phyloP scores from a whole-genome alignment of 2,329 filamentous ascomycete genomes.

The Fusarium protoensiforme region DNA sequence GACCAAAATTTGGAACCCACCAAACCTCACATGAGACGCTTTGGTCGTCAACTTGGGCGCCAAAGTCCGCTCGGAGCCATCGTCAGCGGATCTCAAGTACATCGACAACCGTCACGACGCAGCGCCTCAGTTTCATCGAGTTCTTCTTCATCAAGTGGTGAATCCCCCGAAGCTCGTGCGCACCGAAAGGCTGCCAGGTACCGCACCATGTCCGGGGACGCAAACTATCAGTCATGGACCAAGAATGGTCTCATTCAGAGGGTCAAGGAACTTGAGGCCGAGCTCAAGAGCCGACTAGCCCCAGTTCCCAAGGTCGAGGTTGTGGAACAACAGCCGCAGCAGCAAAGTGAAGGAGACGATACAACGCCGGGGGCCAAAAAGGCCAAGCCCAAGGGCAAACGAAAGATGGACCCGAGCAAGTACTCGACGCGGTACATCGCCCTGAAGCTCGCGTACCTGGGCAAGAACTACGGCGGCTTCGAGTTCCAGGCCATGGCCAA shows the following conservation, averaged over 20 bases:
- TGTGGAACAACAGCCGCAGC: neutral
- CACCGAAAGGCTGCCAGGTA: constrained; percentile 29
- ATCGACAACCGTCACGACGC: constrained; percentile 1
- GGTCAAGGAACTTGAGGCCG: constrained; percentile 74
- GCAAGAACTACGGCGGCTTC: constrained; percentile 91
- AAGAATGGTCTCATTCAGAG: constrained; percentile 75
- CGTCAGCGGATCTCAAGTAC: constrained; percentile 22
- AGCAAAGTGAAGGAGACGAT: constrained; percentile 4
- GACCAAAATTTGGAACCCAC: constrained; percentile 39
- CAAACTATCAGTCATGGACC: constrained; percentile 74
- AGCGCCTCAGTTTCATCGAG: constrained; percentile 12
- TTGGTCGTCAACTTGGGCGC: constrained; percentile 40
- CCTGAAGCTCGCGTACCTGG: constrained; percentile 93
- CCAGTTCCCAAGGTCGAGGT: constrained; percentile 1
- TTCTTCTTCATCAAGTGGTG: constrained; percentile 39
- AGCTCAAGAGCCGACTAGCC: constrained; percentile 64
- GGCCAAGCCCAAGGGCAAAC: constrained; percentile 56
- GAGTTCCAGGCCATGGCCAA: constrained; percentile 83
- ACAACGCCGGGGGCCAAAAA: constrained; percentile 23
- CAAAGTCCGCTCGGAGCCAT: constrained; percentile 39
- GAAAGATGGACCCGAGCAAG: constrained; percentile 78
- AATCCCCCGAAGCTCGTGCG: constrained; percentile 19
- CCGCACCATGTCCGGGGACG: constrained; percentile 46
- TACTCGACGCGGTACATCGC: constrained; percentile 89
- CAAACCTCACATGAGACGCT: constrained; percentile 45